Evolutionary conservation across 2,329 filamentous ascomycete species (phyloP), one percentile per base, ranked within the genome.

Genomic region (Penicillium sclerotiorum): DNA sequence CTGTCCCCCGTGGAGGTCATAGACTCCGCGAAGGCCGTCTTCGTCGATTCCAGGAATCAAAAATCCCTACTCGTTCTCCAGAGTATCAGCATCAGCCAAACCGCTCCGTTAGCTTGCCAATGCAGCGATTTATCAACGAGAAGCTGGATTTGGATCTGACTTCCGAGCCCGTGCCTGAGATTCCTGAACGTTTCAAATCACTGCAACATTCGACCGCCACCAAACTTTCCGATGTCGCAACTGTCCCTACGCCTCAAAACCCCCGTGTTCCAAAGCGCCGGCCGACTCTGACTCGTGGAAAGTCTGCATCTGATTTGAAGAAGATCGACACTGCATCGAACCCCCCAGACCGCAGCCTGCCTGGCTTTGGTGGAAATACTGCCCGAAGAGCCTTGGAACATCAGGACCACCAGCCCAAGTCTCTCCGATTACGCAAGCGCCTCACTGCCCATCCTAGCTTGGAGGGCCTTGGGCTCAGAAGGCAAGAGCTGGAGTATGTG

Each of bases 71-170:
- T 20, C 52, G 57, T 18, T 48, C 60, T n/a, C n/a, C n/a, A n/a
- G n/a, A n/a, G 4, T 36, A 55, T 1, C n/a, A 36, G 15, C 62
- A 68, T 18, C 54, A 62, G n/a, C 64, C 67, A 36, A 65, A 55
- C 40, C 59, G 67, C 21, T 57, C 64, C 1, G 66, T 71, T 8
- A 73, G 70, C 50, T 50, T 73, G 35, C 70, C 70, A 17, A 53
- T 73, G 9, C 65, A 72, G 49, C 66, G 70, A 3, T 73, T 72
- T 33, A 73, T 73, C 39, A 71, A 72, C 36, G 71, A 72, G 37
- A 58, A 69, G 13, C 30, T 66, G 9, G 62, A 69, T n/a, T 39
- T 65, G 15, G 59, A 63, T 21, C 60, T 64, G 42, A 61, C 60
- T 18, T 46, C 51, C 27, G 58, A 59, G 15, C 38, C 49, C 11